Evolutionary conservation across 106 monocot species (phyloP).

Genomic region (Platanthera zijinensis): DNA sequence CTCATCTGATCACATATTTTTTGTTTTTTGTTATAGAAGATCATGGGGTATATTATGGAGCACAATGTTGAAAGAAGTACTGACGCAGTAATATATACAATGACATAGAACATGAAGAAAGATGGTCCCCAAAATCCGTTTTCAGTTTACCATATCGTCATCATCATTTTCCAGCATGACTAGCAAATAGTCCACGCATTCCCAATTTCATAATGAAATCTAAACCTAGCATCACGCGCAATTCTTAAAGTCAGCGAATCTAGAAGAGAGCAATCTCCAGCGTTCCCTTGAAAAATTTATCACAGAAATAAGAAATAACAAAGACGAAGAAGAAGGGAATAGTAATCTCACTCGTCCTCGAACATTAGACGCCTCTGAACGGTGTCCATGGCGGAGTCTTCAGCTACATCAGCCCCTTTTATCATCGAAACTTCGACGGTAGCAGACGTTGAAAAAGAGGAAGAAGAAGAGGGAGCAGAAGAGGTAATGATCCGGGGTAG

Average conservation of each 20-base stretch:
- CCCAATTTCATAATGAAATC: background rate
- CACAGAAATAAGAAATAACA: background rate
- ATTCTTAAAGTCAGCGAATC: background rate
- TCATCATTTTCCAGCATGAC: background rate
- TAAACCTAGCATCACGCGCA: background rate
- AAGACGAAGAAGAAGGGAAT: background rate
- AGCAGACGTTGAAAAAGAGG: background rate
- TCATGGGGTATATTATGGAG: too few relatives aligned
- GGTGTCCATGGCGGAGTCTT: constrained; percentile 58
- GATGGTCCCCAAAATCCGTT: too few relatives aligned
- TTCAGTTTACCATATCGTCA: background rate
- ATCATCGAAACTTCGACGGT: background rate
- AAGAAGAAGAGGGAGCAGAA: background rate
- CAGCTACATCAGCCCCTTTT: constrained; percentile 1
- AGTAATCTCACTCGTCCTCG: constrained; percentile 76
- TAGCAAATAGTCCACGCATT: background rate
- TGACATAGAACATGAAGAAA: too few relatives aligned
- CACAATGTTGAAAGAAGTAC: too few relatives aligned
- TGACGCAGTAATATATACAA: too few relatives aligned
- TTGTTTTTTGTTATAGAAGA: too few relatives aligned
- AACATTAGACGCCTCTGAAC: constrained; percentile 98
- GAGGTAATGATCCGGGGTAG: background rate
- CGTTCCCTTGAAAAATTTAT: background rate
- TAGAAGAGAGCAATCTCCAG: background rate
- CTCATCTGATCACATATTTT: background rate